Base-by-base conservation (phyloP, 768 basidiomycete species). In the Mycena amicta region DNA sequence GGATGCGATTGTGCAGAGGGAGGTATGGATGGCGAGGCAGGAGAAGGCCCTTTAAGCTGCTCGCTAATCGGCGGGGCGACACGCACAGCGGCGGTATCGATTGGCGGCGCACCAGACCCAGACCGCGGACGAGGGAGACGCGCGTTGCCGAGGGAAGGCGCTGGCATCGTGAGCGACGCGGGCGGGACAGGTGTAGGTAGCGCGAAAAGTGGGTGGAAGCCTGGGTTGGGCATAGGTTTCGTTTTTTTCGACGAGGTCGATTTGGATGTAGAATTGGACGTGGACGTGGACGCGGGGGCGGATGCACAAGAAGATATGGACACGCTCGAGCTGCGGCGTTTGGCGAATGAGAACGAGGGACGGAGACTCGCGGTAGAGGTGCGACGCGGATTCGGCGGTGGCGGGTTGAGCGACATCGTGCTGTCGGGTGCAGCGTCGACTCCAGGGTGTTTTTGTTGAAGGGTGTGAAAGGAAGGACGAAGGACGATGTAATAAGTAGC, bases 41-140 rank as follows among this genome's bases (percentile, higher is more conserved):
- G 25, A 5, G 47, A 28, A 6, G 11, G 6, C 41, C 12, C 12
- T 22, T 43, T 43, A 22, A 43, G 41, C 47, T 49, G 47, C 27
- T 49, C 47, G 6, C 13, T 25, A n/a, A 49, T 49, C 22, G 47
- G 47, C 5, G 47, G 47, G 6, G 47, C 47, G 27, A 49, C 47
- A 22, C 47, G 47, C 6, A 49, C n/a, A 13, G 47, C 47, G 25
- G 22, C 12, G 25, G 26, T 49, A 28, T 49, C 47, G 47, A 49
- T 23, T 49, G 47, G 47, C 11, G 47, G 47, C 13, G 47, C 47
- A 12, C 47, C 47, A 28, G 47, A 49, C 25, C 47, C 25, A 5
- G 47, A 49, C 6, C 47, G 47, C 27, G 47, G 47, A 49, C 47
- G 47, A 8, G 47, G 47, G n/a, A 49, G 47, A 27, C 25, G 47